phyloP scores from a whole-genome alignment of 1,139 yeast species.

The Sugiyamaella castrensis region DNA sequence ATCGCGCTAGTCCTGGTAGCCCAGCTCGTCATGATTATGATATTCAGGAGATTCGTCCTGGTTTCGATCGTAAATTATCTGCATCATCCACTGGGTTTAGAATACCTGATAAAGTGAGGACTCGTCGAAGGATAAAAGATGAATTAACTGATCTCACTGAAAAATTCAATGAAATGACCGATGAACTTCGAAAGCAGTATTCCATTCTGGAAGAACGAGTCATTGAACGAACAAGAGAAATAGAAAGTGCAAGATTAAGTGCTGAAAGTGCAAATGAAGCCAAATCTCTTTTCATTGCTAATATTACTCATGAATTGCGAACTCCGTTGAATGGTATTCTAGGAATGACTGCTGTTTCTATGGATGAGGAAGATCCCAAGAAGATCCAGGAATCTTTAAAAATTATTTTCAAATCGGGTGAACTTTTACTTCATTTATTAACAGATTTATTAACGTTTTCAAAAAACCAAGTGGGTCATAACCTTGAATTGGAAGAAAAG shows the following conservation, averaged over 20 bases:
- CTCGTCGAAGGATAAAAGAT: constrained; percentile 51
- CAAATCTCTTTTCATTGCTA: constrained; percentile 88
- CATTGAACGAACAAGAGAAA: constrained; percentile 75
- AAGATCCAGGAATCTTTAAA: constrained; percentile 69
- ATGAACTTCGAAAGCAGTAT: constrained; percentile 82
- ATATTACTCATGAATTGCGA: constrained; percentile 86
- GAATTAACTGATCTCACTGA: constrained; percentile 87
- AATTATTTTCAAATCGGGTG: constrained; percentile 83
- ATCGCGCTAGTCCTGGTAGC: too few relatives aligned
- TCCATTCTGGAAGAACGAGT: constrained; percentile 85
- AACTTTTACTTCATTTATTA: constrained; percentile 72
- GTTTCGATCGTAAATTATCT: constrained; percentile 1
- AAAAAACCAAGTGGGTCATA: constrained; percentile 66
- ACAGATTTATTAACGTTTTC: constrained; percentile 86
- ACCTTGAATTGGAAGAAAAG: constrained; percentile 75
- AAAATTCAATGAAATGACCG: constrained; percentile 90
- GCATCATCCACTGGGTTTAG: constrained; percentile 24
- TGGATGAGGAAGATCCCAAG: constrained; percentile 73
- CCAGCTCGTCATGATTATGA: too few relatives aligned
- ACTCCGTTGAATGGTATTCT: constrained; percentile 90
- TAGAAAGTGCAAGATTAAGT: constrained; percentile 49
- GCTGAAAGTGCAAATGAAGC: constrained; percentile 81
- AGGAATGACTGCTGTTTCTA: constrained; percentile 91
- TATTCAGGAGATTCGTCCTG: not conserved
- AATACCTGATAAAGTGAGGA: constrained; percentile 35